Base-by-base conservation (phyloP, 202 grass and related monocot species). In the Musa balbisiana region DNA sequence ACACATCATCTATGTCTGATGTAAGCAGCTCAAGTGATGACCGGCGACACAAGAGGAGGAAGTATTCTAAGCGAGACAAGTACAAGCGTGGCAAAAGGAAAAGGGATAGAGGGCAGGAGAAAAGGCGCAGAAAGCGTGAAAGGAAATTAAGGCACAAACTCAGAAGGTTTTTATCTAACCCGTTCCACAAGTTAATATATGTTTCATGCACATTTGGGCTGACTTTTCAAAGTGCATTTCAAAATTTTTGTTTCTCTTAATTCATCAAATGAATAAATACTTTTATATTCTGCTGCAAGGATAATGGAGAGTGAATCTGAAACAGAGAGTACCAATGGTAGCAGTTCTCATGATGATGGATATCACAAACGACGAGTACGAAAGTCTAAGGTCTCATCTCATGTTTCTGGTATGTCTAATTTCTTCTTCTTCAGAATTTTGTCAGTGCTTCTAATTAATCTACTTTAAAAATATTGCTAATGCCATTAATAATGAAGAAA, bases 11-110 rank as follows among this genome's bases (percentile, higher is more conserved):
- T 29, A 80, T 77, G 22, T 92, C 95, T 66, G 91, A 92, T 80
- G 55, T 94, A 72, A 99, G 95, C 71, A 93, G 88, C 59, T 99
- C 95, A 86, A 94, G 91, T 82, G 88, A 92, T 82, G 91, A 92
- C 49, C 79, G 87, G 64, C 86, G 87, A 60, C 89, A 72, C 77
- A 84, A 69, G 49, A 84, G 72, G 77, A 99, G 83, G 87, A 93
- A 80, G 56, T 80, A 82, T 60, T 86, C 83, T 2, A 99, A 79
- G 76, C 88, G 77, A 80, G 87, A 88, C 51, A 98, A 99, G 68
- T 74, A 73, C 68, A 99, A 92, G 83, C 88, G 76, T 64, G 76
- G 77, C 73, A 95, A 80, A 84, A 83, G 95, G 81, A 95, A 87
- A 80, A 90, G 82, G 58, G 95, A 99, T 55, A 80, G 68, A 67